Evolutionary conservation across 1,284 basidiomycete species (phyloP).

Genomic region (Cystobasidiaceae sp.): DNA sequence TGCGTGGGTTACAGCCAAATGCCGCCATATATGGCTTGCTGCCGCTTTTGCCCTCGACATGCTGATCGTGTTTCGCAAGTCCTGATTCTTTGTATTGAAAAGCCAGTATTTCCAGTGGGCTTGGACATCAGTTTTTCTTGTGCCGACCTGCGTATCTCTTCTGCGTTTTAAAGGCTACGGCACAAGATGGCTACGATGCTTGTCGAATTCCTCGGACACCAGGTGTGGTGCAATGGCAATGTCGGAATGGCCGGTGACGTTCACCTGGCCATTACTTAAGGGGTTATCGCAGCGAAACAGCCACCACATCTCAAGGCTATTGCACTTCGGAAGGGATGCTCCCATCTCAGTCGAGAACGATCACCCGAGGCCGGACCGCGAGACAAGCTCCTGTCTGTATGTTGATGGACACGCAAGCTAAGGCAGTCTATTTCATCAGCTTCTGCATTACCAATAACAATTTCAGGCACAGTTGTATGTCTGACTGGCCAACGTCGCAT

Average conservation of each 20-base stretch:
- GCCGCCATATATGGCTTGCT: no score
- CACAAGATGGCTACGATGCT: slow-evolving; percentile 38
- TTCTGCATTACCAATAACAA: slow-evolving; percentile 9
- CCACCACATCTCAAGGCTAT: slow-evolving; percentile 42
- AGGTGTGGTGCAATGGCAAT: slow-evolving; percentile 37
- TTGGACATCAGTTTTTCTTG: no score
- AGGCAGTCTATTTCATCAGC: not conserved
- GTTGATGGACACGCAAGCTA: not conserved
- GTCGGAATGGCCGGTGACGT: slow-evolving; percentile 39
- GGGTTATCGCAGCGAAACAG: slow-evolving; percentile 38
- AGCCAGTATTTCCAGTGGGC: no score
- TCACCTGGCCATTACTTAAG: slow-evolving; percentile 40
- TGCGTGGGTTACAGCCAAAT: no score
- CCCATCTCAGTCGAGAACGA: slow-evolving; percentile 33
- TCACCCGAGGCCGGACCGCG: not conserved
- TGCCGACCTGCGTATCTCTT: no score
- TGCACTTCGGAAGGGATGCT: slow-evolving; percentile 41
- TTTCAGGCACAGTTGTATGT: no score
- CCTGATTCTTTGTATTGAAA: no score
- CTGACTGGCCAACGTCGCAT: no score
- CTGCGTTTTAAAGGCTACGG: no score
- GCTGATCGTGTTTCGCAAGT: no score
- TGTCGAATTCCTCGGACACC: slow-evolving; percentile 37
- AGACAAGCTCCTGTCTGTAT: not conserved
- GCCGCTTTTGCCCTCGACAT: no score